A percentile compares a stretch with the other conserved stretches of the same genome.
These are phyloP conservation scores for Trichocladium uniseriatum DNA, from an alignment of 495 filamentous ascomycete genomes.

Conservation along the genomic window DNA sequence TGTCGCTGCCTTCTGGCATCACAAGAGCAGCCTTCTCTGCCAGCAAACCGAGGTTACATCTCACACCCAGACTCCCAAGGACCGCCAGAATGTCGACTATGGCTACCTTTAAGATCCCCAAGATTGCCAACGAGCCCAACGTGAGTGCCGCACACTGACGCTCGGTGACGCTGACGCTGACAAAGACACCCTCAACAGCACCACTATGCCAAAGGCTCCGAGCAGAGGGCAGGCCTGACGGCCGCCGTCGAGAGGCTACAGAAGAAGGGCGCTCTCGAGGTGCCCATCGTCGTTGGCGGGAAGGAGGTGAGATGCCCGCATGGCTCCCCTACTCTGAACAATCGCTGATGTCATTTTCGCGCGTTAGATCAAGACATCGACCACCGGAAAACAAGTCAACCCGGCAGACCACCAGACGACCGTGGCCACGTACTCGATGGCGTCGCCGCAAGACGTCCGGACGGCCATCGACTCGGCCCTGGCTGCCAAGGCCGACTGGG, in stretches of 20 bases:
- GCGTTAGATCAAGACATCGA: conserved; percentile 42
- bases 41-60: conserved; percentile 13
- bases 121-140: conserved; percentile 85
- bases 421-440: conserved; percentile 71
- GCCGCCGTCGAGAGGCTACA: conserved; percentile 56
- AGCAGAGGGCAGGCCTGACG: conserved; percentile 64
- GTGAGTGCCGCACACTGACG: conserved; percentile 42
- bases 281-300: conserved; percentile 73
- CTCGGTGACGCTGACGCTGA: conserved; percentile 14
- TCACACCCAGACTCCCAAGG: neutral
- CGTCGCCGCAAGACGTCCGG: conserved; percentile 59
- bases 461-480: conserved; percentile 73
- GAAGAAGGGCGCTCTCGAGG: conserved; percentile 50
- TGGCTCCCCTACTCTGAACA: too few relatives aligned
- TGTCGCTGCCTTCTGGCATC: conserved; percentile 16
- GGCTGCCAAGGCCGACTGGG: conserved; percentile 72
- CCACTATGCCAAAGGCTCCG: conserved; percentile 74
- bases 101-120: conserved; percentile 79
- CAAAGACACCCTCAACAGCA: conserved; percentile 69
- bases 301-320: conserved; percentile 49
- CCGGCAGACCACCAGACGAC: conserved; percentile 63
- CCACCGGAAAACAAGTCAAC: conserved; percentile 54
- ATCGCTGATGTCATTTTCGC: neutral
- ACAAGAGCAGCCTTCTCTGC: conserved; percentile 12
- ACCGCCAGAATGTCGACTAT: conserved; percentile 31